A percentile compares a stretch with the other conserved stretches of the same genome.
Evolutionary conservation across 2,329 filamentous ascomycete species (phyloP).

Genomic region (Talaromyces islandicus): DNA sequence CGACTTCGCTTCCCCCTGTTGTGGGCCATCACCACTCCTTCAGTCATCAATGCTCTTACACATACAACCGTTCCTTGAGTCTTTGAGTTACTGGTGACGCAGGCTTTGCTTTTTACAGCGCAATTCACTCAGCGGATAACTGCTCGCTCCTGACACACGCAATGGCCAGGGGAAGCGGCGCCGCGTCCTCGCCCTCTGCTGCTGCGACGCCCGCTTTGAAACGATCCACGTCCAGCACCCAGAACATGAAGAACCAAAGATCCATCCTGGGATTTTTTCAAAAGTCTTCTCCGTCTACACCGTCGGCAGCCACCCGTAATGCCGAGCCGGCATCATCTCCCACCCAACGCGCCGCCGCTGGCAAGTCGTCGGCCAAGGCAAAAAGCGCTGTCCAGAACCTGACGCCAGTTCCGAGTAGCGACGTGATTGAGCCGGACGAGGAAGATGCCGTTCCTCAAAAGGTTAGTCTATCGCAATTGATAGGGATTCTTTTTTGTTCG

Average conservation of each 20-base stretch:
- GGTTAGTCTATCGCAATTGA: slow-evolving; percentile 40
- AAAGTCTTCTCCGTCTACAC: slow-evolving; percentile 48
- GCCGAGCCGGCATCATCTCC: slow-evolving; percentile 33
- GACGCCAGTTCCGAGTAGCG: slow-evolving; percentile 77
- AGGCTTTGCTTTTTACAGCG: background rate
- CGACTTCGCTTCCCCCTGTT: background rate
- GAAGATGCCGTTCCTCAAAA: slow-evolving; percentile 35
- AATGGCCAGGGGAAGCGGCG: slow-evolving; percentile 34
- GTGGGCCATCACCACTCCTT: background rate
- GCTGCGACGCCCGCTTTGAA: slow-evolving; percentile 32
- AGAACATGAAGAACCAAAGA: slow-evolving; percentile 56
- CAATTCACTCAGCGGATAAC: background rate
- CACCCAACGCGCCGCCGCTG: slow-evolving; percentile 27
- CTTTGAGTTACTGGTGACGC: background rate
- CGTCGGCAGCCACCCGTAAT: slow-evolving; percentile 14
- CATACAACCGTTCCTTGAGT: background rate
- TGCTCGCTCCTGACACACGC: slow-evolving; percentile 7
- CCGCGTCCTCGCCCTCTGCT: slow-evolving; percentile 26
- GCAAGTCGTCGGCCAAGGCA: slow-evolving; percentile 27
- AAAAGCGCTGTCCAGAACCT: slow-evolving; percentile 43
- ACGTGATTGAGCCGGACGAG: slow-evolving; percentile 63
- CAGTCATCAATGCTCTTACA: background rate
- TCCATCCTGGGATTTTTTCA: slow-evolving; percentile 78
- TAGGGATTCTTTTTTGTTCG: slow-evolving; percentile 23
- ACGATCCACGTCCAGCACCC: slow-evolving; percentile 34